Conservation (phyloP, 768 basidiomycete species). For the Galerina marginata region DNA sequence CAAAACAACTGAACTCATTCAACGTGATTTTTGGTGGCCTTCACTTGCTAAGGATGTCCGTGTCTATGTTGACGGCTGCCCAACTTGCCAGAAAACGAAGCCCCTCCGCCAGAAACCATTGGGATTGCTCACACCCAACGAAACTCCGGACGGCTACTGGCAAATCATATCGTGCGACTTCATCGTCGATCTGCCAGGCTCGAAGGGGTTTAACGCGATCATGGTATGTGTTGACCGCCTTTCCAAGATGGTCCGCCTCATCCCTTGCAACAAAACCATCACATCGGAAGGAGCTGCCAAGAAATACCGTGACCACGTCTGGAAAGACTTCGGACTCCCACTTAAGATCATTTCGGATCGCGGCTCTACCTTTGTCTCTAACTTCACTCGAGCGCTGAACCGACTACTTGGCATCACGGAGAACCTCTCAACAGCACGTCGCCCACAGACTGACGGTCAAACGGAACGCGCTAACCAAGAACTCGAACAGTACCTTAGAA, state of each 20-base stretch:
- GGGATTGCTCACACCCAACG: slow-evolving; percentile 25
- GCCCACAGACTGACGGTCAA: slow-evolving; percentile 38
- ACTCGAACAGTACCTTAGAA: slow-evolving; percentile 33
- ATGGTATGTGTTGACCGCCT: slow-evolving; percentile 33
- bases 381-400: slow-evolving; percentile 37
- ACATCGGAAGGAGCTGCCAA: slow-evolving; percentile 23
- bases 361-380: slow-evolving; percentile 34
- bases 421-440: slow-evolving; percentile 45
- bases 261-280: slow-evolving; percentile 25
- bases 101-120: slow-evolving; percentile 30
- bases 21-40: slow-evolving; percentile 31
- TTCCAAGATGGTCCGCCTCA: slow-evolving; percentile 24
- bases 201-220: slow-evolving; percentile 38
- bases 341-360: slow-evolving; percentile 31
- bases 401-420: slow-evolving; percentile 35
- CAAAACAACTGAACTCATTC: slow-evolving; percentile 36
- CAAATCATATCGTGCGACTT: slow-evolving; percentile 41
- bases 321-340: slow-evolving; percentile 32
- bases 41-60: slow-evolving; percentile 19
- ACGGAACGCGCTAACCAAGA: slow-evolving; percentile 38
- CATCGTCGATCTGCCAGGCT: slow-evolving; percentile 36
- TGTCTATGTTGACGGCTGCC: slow-evolving; percentile 33
- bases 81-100: slow-evolving; percentile 37
- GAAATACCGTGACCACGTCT: slow-evolving; percentile 26
- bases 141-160: slow-evolving; percentile 32